Base-by-base conservation (phyloP, 371 early-diverging fungal species). In the Mortierella sp. region DNA sequence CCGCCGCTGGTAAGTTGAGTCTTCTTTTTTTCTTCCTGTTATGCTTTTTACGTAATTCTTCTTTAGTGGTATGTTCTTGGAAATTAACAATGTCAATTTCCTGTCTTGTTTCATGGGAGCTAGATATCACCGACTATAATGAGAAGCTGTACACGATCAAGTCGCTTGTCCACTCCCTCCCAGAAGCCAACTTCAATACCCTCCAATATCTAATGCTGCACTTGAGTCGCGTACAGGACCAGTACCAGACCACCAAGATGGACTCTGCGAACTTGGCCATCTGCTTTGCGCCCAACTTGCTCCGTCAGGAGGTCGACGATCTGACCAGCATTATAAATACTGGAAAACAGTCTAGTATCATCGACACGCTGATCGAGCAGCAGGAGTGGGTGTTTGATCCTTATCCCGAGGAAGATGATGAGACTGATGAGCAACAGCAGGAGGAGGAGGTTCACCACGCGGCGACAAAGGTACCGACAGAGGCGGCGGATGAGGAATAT, bases 201-300 rank as follows among this genome's bases (percentile, higher is more conserved):
- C 89, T 96, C 1, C 91, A 95, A 75, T 95, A 90, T 75, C 81
- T 97, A 55, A 92, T 95, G 90, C 90, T 90, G 41, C 96, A 96
- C 88, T 82, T 97, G 60, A 84, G 89, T 46, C 89, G 87, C 54
- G 95, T 97, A 1, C 90, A 94, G 3, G 88, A 90, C 5, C 89
- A 94, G 48, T 88, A 92, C 49, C 92, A 92, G 7, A 87, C 90
- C n/a, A 97, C 96, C 84, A 97, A 97, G 87, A 97, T 97, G 97
- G 96, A 97, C 79, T 88, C 94, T 35, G 89, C 93, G 4, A 97
- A 96, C 84, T 83, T 97, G 27, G 96, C 97, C 6, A 92, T 96
- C 70, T 96, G 96, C 10, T 96, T 97, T 84, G 96, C 96, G 0
- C 91, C 92, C 8, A 92, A 92, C 10, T 74, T 94, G 46, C 74